Base-by-base conservation (phyloP, 2,329 filamentous ascomycete species). In the Emericellopsis atlantica region DNA sequence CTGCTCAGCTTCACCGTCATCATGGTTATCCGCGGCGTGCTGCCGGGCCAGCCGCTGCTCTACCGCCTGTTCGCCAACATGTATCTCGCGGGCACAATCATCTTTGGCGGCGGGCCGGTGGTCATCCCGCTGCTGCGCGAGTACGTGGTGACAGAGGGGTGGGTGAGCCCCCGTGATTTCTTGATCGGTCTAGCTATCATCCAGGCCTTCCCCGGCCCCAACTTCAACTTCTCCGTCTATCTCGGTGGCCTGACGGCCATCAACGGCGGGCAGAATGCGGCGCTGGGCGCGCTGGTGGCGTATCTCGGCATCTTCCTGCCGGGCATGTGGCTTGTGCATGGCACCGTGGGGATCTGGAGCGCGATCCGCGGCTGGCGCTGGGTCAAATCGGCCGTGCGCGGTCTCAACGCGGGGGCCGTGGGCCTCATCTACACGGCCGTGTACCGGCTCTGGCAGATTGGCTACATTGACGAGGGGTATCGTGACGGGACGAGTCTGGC, bases 91-190 rank as follows among this genome's bases (percentile, higher is more conserved):
- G 82, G 81, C 0, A 86, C 81, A 2, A 72, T 80, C 43, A 79
- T 78, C 46, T 76, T 79, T 39, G 77, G 77, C 4, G 76, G 77
- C 3, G 77, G 77, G 0, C 77, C 77, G 0, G 76, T 81, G 1
- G 77, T 81, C 0, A 79, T 81, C 36, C 77, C 78, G 0, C 64
- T 82, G 0, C 61, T 81, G 2, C 65, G 75, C 15, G 69, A 77
- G 44, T 76, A 74, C 48, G 64, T 85, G 31, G 82, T 85, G 0
- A 66, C 69, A 0, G 76, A 80, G 21, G 76, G 77, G 6, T 87
- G 81, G 81, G 81, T 87, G 0, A 74, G 70, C 0, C 66, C 78
- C 0, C 70, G 82, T 4, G 79, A 87, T 52, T 86, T 87, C 52
- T 63, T 87, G 1, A 74, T 86, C 38, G 82, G 81, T 0, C 70